Base-by-base conservation (phyloP, 352 stramenopile genomes). In the Phytophthora pisi region DNA sequence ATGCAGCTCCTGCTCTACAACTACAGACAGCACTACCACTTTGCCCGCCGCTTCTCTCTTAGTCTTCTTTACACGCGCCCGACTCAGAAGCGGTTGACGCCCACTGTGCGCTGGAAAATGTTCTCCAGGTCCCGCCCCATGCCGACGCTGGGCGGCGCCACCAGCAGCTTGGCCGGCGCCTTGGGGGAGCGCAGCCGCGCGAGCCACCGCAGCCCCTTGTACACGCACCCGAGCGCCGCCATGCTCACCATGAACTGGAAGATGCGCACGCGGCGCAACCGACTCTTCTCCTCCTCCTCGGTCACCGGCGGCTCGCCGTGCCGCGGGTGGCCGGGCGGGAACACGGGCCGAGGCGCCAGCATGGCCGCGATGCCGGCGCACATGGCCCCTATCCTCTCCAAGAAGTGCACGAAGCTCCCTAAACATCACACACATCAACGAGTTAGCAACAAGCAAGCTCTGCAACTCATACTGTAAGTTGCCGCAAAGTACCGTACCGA, bases 301-400 rank as follows among this genome's bases (percentile, higher is more conserved):
- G 83, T 87, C 24, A 70, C 58, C 5, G 76, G 74, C 1, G 81
- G 79, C 52, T 92, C 82, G 1, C 82, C 84, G 50, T 95, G 85
- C 16, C 86, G 80, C n/a, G 86, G 86, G 57, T 95, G 84, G 2
- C 85, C 86, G 1, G 84, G 83, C 9, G 84, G 83, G 51, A 91
- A 92, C 45, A 78, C 66, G 9, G 78, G 84, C 8, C 81, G 73
- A 30, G 87, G 87, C 11, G 82, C 77, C 42, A 95, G 43, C 82
- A 93, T 91, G 23, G 82, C 70, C 5, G 85, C 84, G 46, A 90
- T 83, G 20, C 78, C 76, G 1, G 83, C 84, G 26, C 80, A 91
- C 82, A 93, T 91, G 46, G 76, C 82, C 57, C 80, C 83, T 79
- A 93, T 92, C 45, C 85, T 77, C 68, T 95, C 87, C n/a, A 93